phyloP scores from a whole-genome alignment of 441 rosid species.

The Viola pubescens region DNA sequence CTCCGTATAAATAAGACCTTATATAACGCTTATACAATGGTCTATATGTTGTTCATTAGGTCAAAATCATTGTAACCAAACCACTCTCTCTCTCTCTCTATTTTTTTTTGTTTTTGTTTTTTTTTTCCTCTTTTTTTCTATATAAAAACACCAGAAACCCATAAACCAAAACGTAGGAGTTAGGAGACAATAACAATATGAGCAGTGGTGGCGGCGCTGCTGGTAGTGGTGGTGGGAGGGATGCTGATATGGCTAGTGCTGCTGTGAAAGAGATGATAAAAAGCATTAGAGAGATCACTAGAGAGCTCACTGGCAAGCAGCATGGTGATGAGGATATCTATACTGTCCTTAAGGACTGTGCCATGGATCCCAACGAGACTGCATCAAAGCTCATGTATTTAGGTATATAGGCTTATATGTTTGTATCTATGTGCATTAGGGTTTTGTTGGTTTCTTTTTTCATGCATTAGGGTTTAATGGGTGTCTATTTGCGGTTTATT shows the following conservation, averaged over 20 bases:
- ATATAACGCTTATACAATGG: no score
- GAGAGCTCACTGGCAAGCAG: slow-evolving; percentile 72
- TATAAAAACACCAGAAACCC: background rate
- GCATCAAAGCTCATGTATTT: slow-evolving; percentile 62
- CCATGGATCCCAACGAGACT: slow-evolving; percentile 76
- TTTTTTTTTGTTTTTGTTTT: background rate
- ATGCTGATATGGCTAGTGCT: slow-evolving; percentile 23
- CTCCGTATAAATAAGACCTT: no score
- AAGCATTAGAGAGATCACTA: slow-evolving; percentile 62
- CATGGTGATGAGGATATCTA: slow-evolving; percentile 81
- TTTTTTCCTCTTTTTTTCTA: background rate
- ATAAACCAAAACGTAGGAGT: background rate
- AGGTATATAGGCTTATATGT: slow-evolving; percentile 28
- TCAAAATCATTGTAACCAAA: no score
- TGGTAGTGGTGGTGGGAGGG: slow-evolving; percentile 22
- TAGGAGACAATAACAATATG: background rate
- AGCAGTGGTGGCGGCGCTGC: background rate
- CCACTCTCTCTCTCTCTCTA: background rate
- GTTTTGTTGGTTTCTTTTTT: slow-evolving; percentile 1
- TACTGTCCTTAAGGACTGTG: slow-evolving; percentile 56
- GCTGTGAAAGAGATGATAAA: slow-evolving; percentile 52
- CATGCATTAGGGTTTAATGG: slow-evolving; percentile 9
- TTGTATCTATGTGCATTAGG: background rate
- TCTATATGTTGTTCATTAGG: no score
- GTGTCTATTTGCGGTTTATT: background rate